A percentile compares a stretch with the other conserved stretches of the same genome.
These are phyloP conservation scores for Streptanthus diversifolius DNA, from an alignment of 345 rosid species.

Conservation along the genomic window DNA sequence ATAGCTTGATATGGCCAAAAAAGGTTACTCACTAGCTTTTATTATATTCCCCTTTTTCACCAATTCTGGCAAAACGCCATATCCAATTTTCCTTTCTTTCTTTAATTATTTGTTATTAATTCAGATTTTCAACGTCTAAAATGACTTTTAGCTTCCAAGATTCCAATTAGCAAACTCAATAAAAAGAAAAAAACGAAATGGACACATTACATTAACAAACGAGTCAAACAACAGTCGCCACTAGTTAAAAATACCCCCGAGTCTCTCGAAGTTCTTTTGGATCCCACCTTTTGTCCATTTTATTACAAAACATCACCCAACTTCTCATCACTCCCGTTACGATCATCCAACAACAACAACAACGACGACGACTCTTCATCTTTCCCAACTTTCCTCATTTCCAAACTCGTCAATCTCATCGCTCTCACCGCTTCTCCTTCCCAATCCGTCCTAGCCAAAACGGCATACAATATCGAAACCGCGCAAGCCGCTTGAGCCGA, in stretches of 20 bases:
- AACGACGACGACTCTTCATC: constrained; percentile 40
- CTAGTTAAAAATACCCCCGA: constrained; percentile 1
- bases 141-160: constrained; percentile 2
- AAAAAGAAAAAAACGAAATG: not conserved
- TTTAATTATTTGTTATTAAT: not conserved
- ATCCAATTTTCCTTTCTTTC: not conserved
- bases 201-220: constrained; percentile 1
- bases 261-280: not conserved
- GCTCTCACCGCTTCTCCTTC: constrained; percentile 77
- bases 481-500: constrained; percentile 90
- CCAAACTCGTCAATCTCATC: constrained; percentile 51
- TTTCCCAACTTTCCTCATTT: constrained; percentile 39
- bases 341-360: constrained; percentile 36
- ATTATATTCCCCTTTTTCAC: constrained; percentile 16
- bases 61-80: not conserved
- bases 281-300: constrained; percentile 3
- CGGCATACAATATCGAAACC: constrained; percentile 57
- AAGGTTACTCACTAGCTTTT: constrained; percentile 17
- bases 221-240: constrained; percentile 6
- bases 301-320: constrained; percentile 29
- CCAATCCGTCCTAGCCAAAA: constrained; percentile 74
- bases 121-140: not conserved
- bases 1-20: constrained; percentile 11
- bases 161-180: constrained; percentile 14
- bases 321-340: constrained; percentile 37